phyloP scores from a whole-genome alignment of 352 stramenopile genomes.

The Pythium aquatile region DNA sequence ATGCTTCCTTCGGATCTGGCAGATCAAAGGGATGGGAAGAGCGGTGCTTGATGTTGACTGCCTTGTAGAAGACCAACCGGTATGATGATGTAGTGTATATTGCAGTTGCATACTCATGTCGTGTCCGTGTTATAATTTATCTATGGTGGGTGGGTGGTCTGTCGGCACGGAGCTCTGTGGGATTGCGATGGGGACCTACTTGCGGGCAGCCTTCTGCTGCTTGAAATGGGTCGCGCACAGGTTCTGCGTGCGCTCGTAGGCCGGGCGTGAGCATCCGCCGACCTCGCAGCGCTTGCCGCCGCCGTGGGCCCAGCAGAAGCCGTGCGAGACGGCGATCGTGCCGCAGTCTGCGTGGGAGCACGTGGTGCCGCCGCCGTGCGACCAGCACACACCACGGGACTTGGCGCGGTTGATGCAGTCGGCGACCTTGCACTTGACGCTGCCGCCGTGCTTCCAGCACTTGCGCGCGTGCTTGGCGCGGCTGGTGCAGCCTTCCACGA shows the following conservation, averaged over 20 bases:
- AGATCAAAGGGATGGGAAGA: neutral
- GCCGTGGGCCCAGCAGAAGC: conserved; percentile 33
- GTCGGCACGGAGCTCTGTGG: neutral
- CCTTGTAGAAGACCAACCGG: neutral
- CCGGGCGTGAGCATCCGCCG: conserved; percentile 41
- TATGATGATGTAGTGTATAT: too few relatives aligned
- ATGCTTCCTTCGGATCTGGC: neutral
- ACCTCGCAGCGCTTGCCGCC: conserved; percentile 56
- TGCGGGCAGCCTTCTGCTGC: neutral
- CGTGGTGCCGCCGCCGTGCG: conserved; percentile 50
- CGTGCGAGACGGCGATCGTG: conserved; percentile 60
- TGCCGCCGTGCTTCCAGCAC: conserved; percentile 60
- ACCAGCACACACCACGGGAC: conserved; percentile 61
- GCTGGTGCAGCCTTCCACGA: conserved; percentile 43
- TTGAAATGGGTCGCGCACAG: conserved; percentile 3
- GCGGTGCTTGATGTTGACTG: neutral
- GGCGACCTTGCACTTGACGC: conserved; percentile 47
- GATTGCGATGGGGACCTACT: neutral
- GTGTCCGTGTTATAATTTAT: neutral
- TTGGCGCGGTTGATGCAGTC: conserved; percentile 65
- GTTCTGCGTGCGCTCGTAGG: conserved; percentile 61
- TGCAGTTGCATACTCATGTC: neutral
- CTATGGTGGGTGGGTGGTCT: neutral
- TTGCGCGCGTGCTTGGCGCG: conserved; percentile 47
- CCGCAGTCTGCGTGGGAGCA: conserved; percentile 46